Conservation (phyloP, 345 rosid species). For the Salix caprea region DNA sequence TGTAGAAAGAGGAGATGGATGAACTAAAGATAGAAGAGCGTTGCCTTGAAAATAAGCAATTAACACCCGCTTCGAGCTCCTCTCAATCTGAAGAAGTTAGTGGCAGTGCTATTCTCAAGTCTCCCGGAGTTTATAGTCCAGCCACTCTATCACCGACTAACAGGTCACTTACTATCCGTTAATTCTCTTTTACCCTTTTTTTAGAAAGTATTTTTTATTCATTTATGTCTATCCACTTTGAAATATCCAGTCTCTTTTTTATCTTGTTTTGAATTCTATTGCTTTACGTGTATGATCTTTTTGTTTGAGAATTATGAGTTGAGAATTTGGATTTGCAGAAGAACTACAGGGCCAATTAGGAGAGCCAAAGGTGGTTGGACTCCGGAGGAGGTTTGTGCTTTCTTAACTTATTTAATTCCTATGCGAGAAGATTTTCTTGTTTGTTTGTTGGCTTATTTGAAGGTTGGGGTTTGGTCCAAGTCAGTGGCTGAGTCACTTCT, state of each 20-base stretch:
- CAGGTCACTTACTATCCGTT: constrained; percentile 34
- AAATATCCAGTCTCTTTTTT: neutral
- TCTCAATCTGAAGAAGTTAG: constrained; percentile 77
- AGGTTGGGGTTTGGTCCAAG: neutral
- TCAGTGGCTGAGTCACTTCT: neutral
- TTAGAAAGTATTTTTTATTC: neutral
- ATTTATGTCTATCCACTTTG: neutral
- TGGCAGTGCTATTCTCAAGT: constrained; percentile 56
- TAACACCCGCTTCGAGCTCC: constrained; percentile 63
- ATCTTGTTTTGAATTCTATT: constrained; percentile 2
- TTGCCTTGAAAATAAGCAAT: constrained; percentile 86
- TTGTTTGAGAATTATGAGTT: constrained; percentile 3
- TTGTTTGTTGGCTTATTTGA: neutral
- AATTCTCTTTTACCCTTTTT: neutral
- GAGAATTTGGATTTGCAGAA: constrained; percentile 46
- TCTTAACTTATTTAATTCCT: neutral
- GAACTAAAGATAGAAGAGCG: constrained; percentile 53
- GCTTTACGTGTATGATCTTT: neutral
- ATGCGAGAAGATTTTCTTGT: neutral
- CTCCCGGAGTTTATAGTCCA: constrained; percentile 69
- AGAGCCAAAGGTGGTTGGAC: constrained; percentile 99
- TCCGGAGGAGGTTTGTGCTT: constrained; percentile 65
- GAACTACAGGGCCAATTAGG: constrained; percentile 93
- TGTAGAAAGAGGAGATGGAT: constrained; percentile 43
- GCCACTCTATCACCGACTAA: constrained; percentile 57